A percentile compares a stretch with the other conserved stretches of the same genome.
Conservation (phyloP, 257 asterid genomes). For the Haberlea rhodopensis region DNA sequence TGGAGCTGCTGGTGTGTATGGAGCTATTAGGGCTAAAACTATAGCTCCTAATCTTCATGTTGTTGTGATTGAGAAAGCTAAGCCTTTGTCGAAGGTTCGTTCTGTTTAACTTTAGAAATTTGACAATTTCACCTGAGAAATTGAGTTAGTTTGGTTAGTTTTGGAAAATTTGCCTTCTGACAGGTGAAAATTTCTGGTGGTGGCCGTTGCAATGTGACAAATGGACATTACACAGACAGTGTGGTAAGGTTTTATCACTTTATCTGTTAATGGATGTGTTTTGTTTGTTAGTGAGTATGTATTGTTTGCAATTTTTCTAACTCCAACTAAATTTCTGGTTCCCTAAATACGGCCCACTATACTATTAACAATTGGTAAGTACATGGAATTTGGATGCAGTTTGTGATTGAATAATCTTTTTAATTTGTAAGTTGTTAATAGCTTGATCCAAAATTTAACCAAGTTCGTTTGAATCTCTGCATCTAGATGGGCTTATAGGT, state of each 20-base stretch:
- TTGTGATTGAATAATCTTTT: too few species aligned
- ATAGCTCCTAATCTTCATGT: constrained; percentile 76
- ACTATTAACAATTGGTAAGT: too few species aligned
- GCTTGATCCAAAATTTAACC: too few species aligned
- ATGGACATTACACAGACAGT: constrained; percentile 70
- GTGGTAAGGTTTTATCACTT: constrained; percentile 58
- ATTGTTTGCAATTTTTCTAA: background rate
- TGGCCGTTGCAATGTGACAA: constrained; percentile 94
- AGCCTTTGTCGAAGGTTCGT: constrained; percentile 83
- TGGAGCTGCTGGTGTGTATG: constrained; percentile 95
- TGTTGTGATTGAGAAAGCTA: constrained; percentile 75
- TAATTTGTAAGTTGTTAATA: too few species aligned
- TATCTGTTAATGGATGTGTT: background rate
- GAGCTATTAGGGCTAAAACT: constrained; percentile 92
- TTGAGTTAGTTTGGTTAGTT: background rate
- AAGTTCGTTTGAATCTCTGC: too few species aligned
- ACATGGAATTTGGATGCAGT: too few species aligned
- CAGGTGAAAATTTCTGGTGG: constrained; percentile 99
- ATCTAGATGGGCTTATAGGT: too few species aligned
- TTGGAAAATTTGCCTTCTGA: constrained; percentile 21
- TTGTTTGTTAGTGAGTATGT: background rate
- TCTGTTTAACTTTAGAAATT: constrained; percentile 9
- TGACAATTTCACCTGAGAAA: background rate
- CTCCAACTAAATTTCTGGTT: too few species aligned
- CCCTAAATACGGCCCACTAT: too few species aligned